These are phyloP conservation scores for Stentor roeselii DNA, from an alignment of 73 alveolate genomes.

Conservation along the genomic window DNA sequence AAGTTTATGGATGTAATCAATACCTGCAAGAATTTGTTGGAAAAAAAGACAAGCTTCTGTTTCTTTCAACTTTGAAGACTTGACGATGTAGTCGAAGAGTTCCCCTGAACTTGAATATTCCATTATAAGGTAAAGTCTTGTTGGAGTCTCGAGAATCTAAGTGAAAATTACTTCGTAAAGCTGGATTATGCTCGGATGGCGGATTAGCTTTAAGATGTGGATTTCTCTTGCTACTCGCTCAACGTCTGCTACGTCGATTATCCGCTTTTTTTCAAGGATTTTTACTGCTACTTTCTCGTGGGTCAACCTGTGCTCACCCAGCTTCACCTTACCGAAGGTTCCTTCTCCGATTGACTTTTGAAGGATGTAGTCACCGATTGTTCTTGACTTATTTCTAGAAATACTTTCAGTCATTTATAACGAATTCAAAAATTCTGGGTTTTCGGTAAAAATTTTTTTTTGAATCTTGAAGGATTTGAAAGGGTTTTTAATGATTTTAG, in stretches of 20 bases:
- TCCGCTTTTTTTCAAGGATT: constrained; percentile 67
- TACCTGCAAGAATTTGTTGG: constrained; percentile 64
- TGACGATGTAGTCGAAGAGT: constrained; percentile 46
- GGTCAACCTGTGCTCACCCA: neutral
- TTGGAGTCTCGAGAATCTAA: constrained; percentile 35
- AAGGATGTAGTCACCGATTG: neutral
- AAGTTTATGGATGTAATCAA: constrained; percentile 72
- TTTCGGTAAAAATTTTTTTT: no score
- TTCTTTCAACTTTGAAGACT: constrained; percentile 47
- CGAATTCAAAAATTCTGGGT: no score
- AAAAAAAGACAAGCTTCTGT: constrained; percentile 67
- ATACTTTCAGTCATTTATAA: no score
- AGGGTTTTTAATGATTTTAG: no score
- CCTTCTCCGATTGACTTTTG: constrained; percentile 15
- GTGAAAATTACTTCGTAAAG: constrained; percentile 51
- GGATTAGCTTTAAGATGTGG: constrained; percentile 56
- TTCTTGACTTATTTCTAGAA: neutral
- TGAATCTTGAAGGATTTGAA: no score
- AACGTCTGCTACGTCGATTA: constrained; percentile 70
- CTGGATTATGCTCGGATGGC: constrained; percentile 80
- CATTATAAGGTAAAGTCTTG: constrained; percentile 36
- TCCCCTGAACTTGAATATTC: constrained; percentile 54
- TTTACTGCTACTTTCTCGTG: constrained; percentile 71
- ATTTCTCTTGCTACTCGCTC: constrained; percentile 74
- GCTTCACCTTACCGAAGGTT: constrained; percentile 17